Percentiles rank a stretch among this genome's conserved stretches.
phyloP scores from a whole-genome alignment of 1,284 basidiomycete genomes.

The Peniophora sp. region DNA sequence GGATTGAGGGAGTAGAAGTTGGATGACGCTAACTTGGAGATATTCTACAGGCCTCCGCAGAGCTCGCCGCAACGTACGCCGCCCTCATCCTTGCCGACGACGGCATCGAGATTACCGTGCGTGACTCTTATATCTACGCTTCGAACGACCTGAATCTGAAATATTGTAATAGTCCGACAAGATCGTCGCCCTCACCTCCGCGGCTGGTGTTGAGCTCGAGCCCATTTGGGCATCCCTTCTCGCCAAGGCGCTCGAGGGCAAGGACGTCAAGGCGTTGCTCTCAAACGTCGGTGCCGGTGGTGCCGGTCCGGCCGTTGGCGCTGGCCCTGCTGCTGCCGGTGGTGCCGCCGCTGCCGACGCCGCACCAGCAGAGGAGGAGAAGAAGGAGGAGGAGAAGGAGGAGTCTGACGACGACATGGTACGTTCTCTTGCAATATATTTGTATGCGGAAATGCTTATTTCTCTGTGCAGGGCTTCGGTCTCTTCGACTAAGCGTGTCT shows the following conservation, averaged over 20 bases:
- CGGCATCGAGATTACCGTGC: constrained; percentile 91
- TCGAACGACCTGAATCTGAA: no score
- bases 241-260: constrained; percentile 96
- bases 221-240: constrained; percentile 97
- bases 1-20: not conserved
- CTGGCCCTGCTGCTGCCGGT: constrained; percentile 41
- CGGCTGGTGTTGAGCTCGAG: constrained; percentile 85
- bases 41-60: constrained; percentile 43
- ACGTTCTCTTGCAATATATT: constrained; percentile 21
- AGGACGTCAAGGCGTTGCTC: constrained; percentile 93
- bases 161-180: constrained; percentile 92
- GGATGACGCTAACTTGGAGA: constrained; percentile 3
- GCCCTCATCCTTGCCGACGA: constrained; percentile 97
- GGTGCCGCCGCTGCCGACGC: constrained; percentile 55
- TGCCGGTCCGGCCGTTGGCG: constrained; percentile 68
- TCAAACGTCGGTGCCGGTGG: constrained; percentile 86
- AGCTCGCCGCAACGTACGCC: constrained; percentile 87
- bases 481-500: constrained; percentile 61
- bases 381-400: constrained; percentile 86
- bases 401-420: constrained; percentile 93
- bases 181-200: constrained; percentile 75
- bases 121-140: constrained; percentile 23
- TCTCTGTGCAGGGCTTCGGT: constrained; percentile 58
- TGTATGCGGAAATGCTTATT: constrained; percentile 3
- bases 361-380: constrained; percentile 59